Base-by-base conservation (phyloP, 78 protist genomes). In the Emiliania huxleyi region DNA sequence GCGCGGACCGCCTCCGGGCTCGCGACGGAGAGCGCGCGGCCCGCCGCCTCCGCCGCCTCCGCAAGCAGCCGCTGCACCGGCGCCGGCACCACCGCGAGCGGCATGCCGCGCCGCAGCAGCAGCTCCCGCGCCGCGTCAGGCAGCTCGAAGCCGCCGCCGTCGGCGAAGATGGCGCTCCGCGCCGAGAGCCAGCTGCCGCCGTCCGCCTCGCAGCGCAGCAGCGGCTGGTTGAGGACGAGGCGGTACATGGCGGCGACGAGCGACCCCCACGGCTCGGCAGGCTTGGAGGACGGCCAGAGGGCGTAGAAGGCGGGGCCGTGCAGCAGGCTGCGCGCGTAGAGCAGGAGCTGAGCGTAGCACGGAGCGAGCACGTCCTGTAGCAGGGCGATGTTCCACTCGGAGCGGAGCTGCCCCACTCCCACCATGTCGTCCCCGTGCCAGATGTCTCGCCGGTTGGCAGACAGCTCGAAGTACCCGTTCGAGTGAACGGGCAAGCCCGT, bases 401-500 rank as follows among this genome's bases (percentile, higher is more conserved):
- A 29, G 35, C 93, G 85, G 38, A 75, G 37, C 23, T 25, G 0
- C 45, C 93, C 93, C 49, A 45, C 93, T 5, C 88, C 93, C 49
- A 87, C 89, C 79, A 91, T 49, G 79, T 91, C 93, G 42, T 49
- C 89, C 23, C 93, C 93, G 40, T n/a, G 40, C 90, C 88, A 75
- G 25, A 91, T 48, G 77, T 91, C 93, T 35, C 94, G 79, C 87
- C 94, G 73, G 62, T 91, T 91, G 33, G 94, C 52, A 43, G 94
- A 79, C 38, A 91, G 83, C 94, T 81, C 94, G 22, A 91, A 91
- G 94, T 8, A 37, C 33, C 46, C 94, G 44, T 91, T 91, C 37
- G 83, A 90, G 33, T 91, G 94, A 45, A 91, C 91, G 12, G 94
- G 94, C 91, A 91, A 84, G 40, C 90, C 94, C 37, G 94, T 91